phyloP scores from a whole-genome alignment of 148 eudicot genomes.

The Vaccinium darrowii region DNA sequence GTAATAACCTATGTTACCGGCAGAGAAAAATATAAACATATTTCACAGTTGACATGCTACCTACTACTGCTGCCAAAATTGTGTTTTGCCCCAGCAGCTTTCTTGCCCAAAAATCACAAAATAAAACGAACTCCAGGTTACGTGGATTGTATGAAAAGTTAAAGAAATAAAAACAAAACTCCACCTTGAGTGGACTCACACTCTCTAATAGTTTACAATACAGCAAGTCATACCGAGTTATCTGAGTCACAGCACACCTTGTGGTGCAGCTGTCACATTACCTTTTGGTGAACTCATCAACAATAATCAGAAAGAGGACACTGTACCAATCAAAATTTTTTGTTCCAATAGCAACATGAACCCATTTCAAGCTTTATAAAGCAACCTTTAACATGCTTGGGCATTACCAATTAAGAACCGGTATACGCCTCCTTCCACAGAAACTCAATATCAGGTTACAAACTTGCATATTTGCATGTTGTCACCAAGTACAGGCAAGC shows the following conservation, averaged over 20 bases:
- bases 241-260: neutral
- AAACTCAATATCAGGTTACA: neutral
- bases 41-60: too few relatives aligned
- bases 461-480: neutral
- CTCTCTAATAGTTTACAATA: neutral
- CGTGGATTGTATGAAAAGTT: neutral
- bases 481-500: neutral
- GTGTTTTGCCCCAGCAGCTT: too few relatives aligned
- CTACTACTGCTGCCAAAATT: too few relatives aligned
- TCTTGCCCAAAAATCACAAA: too few relatives aligned
- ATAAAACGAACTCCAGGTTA: neutral
- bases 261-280: neutral
- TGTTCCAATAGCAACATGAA: neutral
- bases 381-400: neutral
- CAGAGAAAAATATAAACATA: too few relatives aligned
- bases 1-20: too few relatives aligned
- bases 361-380: neutral
- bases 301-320: neutral
- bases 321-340: neutral
- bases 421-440: neutral
- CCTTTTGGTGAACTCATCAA: neutral
- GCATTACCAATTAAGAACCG: neutral
- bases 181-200: neutral
- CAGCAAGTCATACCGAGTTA: neutral
- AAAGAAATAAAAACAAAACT: neutral